Percentiles rank a stretch among this genome's conserved stretches.
phyloP scores from a whole-genome alignment of 169 alveolate genomes.

The Plasmodium ovale region DNA sequence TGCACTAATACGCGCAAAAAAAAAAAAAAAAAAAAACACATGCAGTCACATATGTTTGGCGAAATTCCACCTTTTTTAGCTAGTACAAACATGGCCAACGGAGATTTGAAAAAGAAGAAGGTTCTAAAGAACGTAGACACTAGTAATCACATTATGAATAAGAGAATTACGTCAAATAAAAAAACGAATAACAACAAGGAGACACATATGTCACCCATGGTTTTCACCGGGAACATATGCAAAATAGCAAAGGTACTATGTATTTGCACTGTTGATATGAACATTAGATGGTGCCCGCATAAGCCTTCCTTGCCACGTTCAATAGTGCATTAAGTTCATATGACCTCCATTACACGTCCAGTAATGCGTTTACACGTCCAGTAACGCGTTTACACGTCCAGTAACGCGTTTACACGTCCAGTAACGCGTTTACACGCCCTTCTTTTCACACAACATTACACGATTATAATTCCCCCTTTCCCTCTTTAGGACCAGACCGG shows the following conservation, averaged over 20 bases:
- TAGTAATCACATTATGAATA: not conserved
- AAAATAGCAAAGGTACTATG: constrained; percentile 38
- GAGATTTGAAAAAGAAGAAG: constrained; percentile 1
- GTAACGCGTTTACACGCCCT: not conserved
- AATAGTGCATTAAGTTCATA: too few relatives aligned
- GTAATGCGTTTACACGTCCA: too few relatives aligned
- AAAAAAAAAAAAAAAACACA: too few relatives aligned
- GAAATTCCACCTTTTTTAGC: not conserved
- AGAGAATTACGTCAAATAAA: not conserved
- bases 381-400: too few relatives aligned
- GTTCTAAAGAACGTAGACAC: not conserved
- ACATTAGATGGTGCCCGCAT: too few relatives aligned
- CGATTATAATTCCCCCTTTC: not conserved
- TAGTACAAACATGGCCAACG: not conserved
- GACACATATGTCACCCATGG: not conserved
- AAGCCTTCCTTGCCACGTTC: too few relatives aligned
- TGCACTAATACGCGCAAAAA: too few relatives aligned
- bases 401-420: not conserved
- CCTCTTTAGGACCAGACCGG: constrained; percentile 88
- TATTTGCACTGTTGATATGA: not conserved
- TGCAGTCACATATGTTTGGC: not conserved
- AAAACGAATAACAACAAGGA: not conserved
- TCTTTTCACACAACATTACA: not conserved
- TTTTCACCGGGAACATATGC: constrained; percentile 24
- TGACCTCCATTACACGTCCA: too few relatives aligned